These are phyloP conservation scores for Beauveria sp. DNA, from an alignment of 2,329 filamentous ascomycete genomes.

Conservation along the genomic window DNA sequence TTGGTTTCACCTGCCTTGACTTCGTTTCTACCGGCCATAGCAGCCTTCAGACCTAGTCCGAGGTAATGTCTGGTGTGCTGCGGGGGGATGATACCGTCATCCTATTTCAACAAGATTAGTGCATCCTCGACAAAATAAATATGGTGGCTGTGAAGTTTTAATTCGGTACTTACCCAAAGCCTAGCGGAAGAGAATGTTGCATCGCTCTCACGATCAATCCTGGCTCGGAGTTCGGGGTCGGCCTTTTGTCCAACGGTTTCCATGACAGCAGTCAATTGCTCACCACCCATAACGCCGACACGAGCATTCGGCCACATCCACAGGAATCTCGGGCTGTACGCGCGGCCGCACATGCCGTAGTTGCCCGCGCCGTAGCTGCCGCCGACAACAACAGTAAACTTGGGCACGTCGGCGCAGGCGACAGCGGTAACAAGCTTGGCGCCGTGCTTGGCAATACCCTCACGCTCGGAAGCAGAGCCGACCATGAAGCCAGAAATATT, in stretches of 20 bases:
- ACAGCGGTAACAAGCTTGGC: slow-evolving; percentile 96
- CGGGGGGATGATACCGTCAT: slow-evolving; percentile 74
- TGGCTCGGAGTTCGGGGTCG: slow-evolving; percentile 70
- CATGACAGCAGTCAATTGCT: slow-evolving; percentile 91
- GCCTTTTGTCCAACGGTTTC: slow-evolving; percentile 79
- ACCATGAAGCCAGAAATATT: slow-evolving; percentile 99
- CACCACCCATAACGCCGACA: slow-evolving; percentile 91
- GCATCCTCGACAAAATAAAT: background rate
- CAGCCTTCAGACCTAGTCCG: slow-evolving; percentile 63
- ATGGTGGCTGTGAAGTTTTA: background rate
- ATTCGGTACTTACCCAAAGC: slow-evolving; percentile 61
- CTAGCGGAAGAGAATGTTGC: slow-evolving; percentile 82
- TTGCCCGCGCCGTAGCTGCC: slow-evolving; percentile 90
- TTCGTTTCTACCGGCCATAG: slow-evolving; percentile 60
- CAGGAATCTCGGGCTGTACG: slow-evolving; percentile 83
- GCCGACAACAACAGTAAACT: slow-evolving; percentile 95
- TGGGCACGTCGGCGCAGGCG: slow-evolving; percentile 87
- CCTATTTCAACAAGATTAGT: slow-evolving; percentile 30
- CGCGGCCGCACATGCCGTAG: slow-evolving; percentile 96
- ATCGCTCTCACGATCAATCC: slow-evolving; percentile 87
- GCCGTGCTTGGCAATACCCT: slow-evolving; percentile 95
- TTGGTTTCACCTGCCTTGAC: slow-evolving; percentile 54
- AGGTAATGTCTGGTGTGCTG: slow-evolving; percentile 67
- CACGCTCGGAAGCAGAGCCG: slow-evolving; percentile 80
- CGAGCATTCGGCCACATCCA: slow-evolving; percentile 99